These are phyloP conservation scores for Climacium dendroides DNA, from an alignment of 225 moss, liverwort and hornwort species.

Conservation along the genomic window DNA sequence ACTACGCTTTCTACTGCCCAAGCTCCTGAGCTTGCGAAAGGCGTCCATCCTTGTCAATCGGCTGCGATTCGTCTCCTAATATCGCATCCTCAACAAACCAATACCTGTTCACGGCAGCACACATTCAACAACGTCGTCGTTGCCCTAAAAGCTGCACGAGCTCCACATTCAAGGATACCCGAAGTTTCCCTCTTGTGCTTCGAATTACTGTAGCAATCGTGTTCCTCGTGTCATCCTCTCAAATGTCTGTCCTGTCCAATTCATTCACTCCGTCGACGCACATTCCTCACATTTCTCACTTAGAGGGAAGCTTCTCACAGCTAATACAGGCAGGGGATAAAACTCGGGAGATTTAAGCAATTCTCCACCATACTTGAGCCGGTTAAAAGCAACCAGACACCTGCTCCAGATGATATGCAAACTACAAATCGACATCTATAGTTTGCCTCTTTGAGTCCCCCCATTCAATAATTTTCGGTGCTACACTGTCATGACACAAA, in stretches of 20 bases:
- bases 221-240: background rate
- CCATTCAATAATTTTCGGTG: background rate
- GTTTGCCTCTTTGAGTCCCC: background rate
- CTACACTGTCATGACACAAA: background rate
- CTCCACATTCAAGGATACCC: background rate
- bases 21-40: slow-evolving; percentile 35
- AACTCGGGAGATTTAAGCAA: background rate
- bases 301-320: background rate
- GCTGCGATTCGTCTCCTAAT: background rate
- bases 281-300: background rate
- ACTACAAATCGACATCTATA: background rate
- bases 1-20: slow-evolving; percentile 16
- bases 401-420: background rate
- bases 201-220: background rate
- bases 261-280: background rate
- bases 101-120: background rate
- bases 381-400: background rate
- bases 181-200: background rate
- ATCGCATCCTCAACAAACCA: background rate
- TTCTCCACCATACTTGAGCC: background rate
- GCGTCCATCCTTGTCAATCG: slow-evolving; percentile 16
- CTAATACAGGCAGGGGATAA: background rate
- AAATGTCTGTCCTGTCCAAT: background rate
- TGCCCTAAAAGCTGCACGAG: background rate
- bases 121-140: background rate